These are phyloP conservation scores for Hymenoscyphus repandus DNA, from an alignment of 2,329 filamentous ascomycete genomes.

Conservation along the genomic window DNA sequence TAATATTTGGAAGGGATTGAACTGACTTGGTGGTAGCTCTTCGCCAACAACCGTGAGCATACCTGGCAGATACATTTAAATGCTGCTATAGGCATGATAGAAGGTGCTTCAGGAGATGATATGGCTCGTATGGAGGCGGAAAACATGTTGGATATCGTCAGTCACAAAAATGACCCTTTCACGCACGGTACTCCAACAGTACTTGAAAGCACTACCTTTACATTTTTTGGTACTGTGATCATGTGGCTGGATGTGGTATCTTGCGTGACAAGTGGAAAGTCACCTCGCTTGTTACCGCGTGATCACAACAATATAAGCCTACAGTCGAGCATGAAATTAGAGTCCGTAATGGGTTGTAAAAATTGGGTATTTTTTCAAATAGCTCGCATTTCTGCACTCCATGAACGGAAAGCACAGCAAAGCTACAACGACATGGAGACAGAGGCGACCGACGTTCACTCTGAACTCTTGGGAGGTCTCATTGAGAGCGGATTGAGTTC, in stretches of 20 bases:
- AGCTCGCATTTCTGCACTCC: slow-evolving; percentile 47
- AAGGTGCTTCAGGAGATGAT: slow-evolving; percentile 5
- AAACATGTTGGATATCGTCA: slow-evolving; percentile 6
- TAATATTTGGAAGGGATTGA: slow-evolving; percentile 34
- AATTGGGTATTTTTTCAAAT: slow-evolving; percentile 54
- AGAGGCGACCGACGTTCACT: slow-evolving; percentile 16
- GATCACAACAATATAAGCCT: slow-evolving; percentile 24
- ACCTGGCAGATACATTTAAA: slow-evolving; percentile 25
- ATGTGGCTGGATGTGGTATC: slow-evolving; percentile 47
- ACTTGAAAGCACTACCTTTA: slow-evolving; percentile 39
- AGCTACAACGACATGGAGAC: slow-evolving; percentile 7
- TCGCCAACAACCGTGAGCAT: slow-evolving; percentile 34
- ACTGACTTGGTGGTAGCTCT: slow-evolving; percentile 39
- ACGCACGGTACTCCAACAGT: slow-evolving; percentile 28
- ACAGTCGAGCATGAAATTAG: slow-evolving; percentile 37
- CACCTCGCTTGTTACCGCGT: slow-evolving; percentile 39
- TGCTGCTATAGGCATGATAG: slow-evolving; percentile 21
- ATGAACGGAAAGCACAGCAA: slow-evolving; percentile 47
- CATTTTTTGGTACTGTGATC: slow-evolving; percentile 43
- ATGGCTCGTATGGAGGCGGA: slow-evolving; percentile 5
- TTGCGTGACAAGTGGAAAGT: slow-evolving; percentile 39
- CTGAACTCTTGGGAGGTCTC: slow-evolving; percentile 18
- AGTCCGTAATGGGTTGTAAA: slow-evolving; percentile 48
- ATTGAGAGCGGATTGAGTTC: slow-evolving; percentile 9
- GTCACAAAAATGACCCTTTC: slow-evolving; percentile 6